Conservation (phyloP, 1,139 yeast genomes). For the Diutina rugosa region DNA sequence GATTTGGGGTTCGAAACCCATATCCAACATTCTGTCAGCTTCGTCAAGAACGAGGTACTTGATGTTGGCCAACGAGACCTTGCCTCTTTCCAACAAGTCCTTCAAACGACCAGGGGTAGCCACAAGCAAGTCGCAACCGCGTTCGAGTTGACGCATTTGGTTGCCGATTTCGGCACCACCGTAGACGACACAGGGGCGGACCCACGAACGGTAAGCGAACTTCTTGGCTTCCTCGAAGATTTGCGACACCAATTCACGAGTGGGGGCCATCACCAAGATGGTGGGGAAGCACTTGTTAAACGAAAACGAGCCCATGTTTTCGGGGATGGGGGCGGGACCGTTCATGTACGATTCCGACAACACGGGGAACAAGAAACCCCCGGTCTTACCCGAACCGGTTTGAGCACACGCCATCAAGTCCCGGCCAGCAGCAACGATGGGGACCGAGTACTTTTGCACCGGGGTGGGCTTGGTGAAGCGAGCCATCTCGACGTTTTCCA, state of each 20-base stretch:
- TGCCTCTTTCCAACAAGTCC: slow-evolving; percentile 90
- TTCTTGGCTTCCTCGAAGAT: slow-evolving; percentile 92
- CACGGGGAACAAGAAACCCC: slow-evolving; percentile 98
- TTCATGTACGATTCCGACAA: slow-evolving; percentile 78
- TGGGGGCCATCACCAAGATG: slow-evolving; percentile 95
- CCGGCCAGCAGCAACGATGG: slow-evolving; percentile 90
- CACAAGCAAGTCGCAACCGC: slow-evolving; percentile 90
- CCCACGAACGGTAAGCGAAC: slow-evolving; percentile 98
- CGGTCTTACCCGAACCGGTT: slow-evolving; percentile 98
- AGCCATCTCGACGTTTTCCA: slow-evolving; percentile 77
- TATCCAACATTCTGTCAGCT: slow-evolving; percentile 99
- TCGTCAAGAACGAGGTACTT: slow-evolving; percentile 93
- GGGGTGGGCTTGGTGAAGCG: slow-evolving; percentile 96
- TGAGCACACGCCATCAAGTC: slow-evolving; percentile 99
- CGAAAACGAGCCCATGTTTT: slow-evolving; percentile 41
- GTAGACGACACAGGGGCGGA: slow-evolving; percentile 88
- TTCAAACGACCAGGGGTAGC: slow-evolving; percentile 99
- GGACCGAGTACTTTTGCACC: slow-evolving; percentile 96
- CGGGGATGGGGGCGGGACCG: slow-evolving; percentile 61
- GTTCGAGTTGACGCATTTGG: slow-evolving; percentile 81
- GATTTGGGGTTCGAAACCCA: slow-evolving; percentile 99
- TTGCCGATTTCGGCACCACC: slow-evolving; percentile 94
- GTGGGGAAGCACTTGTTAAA: slow-evolving; percentile 83
- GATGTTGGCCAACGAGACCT: slow-evolving; percentile 78
- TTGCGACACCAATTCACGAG: slow-evolving; percentile 97